Conservation (phyloP, 768 basidiomycete genomes). For the Rhodotorula babjevae region DNA sequence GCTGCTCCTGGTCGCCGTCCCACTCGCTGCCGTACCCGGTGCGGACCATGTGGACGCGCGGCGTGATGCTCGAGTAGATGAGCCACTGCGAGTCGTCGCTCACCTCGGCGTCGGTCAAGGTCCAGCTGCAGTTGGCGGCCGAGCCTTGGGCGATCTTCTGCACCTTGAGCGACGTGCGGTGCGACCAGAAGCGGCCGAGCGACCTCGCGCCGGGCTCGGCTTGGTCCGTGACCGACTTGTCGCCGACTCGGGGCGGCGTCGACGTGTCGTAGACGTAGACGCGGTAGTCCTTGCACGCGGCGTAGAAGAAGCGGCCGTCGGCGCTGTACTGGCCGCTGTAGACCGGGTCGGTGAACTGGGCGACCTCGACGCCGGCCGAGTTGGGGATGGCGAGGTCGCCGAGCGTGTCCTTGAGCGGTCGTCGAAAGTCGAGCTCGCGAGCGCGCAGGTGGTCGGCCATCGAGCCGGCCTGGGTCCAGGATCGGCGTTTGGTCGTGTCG, state of each 20-base stretch:
- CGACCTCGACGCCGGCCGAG: slow-evolving; percentile 71
- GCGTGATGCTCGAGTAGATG: slow-evolving; percentile 78
- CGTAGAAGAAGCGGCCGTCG: slow-evolving; percentile 72
- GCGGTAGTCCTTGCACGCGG: slow-evolving; percentile 62
- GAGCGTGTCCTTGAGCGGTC: not conserved
- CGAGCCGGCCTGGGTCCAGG: not conserved
- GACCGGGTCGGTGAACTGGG: slow-evolving; percentile 55
- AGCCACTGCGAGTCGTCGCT: slow-evolving; percentile 55
- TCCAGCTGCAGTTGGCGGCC: slow-evolving; percentile 61
- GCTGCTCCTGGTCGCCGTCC: slow-evolving; percentile 24
- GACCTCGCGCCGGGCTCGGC: slow-evolving; percentile 6
- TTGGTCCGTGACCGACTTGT: slow-evolving; percentile 26
- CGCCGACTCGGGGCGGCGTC: slow-evolving; percentile 47
- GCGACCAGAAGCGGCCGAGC: slow-evolving; percentile 46
- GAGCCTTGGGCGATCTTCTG: slow-evolving; percentile 49
- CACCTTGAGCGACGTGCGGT: slow-evolving; percentile 54
- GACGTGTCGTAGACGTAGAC: slow-evolving; percentile 81
- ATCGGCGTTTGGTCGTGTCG: not conserved
- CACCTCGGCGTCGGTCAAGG: slow-evolving; percentile 68
- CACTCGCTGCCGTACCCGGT: slow-evolving; percentile 28
- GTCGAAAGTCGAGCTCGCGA: slow-evolving; percentile 16
- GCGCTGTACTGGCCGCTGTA: slow-evolving; percentile 81
- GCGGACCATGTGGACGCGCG: slow-evolving; percentile 46
- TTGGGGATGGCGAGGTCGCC: slow-evolving; percentile 61
- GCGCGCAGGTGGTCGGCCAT: slow-evolving; percentile 10